Percentiles rank a stretch among this genome's conserved stretches.
These are phyloP conservation scores for Eucalyptus marginata DNA, from an alignment of 345 rosid species.

Conservation along the genomic window DNA sequence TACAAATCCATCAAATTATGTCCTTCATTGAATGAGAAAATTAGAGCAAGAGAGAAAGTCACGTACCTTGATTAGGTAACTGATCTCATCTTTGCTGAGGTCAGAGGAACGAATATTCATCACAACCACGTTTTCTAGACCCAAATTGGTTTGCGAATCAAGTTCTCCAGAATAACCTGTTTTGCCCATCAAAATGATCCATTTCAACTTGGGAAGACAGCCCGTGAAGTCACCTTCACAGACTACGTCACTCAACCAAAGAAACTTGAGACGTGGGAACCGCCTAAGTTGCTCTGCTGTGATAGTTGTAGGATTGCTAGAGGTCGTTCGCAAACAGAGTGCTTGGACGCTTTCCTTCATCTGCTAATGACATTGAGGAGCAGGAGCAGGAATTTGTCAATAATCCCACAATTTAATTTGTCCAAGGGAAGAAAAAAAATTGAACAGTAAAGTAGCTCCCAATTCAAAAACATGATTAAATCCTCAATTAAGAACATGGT, in stretches of 20 bases:
- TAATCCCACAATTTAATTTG: neutral
- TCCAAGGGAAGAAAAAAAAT: neutral
- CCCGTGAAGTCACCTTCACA: neutral
- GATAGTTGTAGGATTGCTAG: accelerated
- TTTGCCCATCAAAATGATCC: neutral
- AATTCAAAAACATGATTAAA: neutral
- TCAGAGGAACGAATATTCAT: accelerated
- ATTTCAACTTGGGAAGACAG: neutral
- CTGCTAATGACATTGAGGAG: neutral
- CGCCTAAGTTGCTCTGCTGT: neutral
- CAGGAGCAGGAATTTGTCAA: neutral
- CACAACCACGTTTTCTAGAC: neutral
- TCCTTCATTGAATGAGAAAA: neutral
- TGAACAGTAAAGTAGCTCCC: neutral
- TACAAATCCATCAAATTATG: neutral
- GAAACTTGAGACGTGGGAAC: neutral
- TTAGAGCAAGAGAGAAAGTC: neutral
- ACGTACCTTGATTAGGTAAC: neutral
- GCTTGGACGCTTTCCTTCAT: neutral
- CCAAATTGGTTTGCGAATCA: neutral
- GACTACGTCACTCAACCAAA: neutral
- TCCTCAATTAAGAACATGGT: neutral
- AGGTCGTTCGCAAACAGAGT: neutral
- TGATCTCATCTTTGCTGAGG: neutral
- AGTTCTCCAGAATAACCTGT: too few relatives aligned